These are phyloP conservation scores for Euptelea pleiosperma DNA, from an alignment of 164 flowering plant genomes.

Conservation along the genomic window DNA sequence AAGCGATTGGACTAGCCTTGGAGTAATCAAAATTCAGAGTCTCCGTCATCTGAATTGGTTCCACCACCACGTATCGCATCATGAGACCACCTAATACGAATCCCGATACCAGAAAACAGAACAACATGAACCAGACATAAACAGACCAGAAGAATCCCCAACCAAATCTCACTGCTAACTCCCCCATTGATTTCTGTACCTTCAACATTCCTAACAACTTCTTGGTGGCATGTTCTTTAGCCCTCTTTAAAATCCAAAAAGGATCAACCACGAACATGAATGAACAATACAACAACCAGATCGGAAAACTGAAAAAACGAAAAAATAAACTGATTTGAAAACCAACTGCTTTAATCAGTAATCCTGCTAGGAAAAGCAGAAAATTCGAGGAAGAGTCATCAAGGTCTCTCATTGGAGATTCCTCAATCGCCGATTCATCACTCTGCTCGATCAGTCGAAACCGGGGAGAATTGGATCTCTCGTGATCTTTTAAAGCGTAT, in stretches of 20 bases:
- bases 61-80: conserved; percentile 52
- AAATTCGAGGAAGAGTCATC: conserved; percentile 28
- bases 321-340: conserved; percentile 46
- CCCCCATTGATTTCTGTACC: conserved; percentile 30
- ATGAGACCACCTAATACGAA: conserved; percentile 58
- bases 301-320: conserved; percentile 45
- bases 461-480: no score
- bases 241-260: conserved; percentile 27
- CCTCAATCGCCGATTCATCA: no score
- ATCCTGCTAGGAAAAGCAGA: conserved; percentile 39
- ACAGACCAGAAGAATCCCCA: conserved; percentile 71
- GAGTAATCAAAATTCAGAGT: conserved; percentile 77
- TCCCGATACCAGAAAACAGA: conserved; percentile 43
- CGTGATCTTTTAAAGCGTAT: conserved; percentile 19
- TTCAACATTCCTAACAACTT: conserved; percentile 22
- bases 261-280: conserved; percentile 48
- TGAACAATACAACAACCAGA: conserved; percentile 32
- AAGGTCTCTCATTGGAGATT: no score
- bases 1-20: conserved; percentile 61
- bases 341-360: conserved; percentile 52
- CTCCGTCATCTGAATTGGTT: conserved; percentile 55
- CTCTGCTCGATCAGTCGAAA: no score
- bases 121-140: conserved; percentile 51
- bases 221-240: conserved; percentile 18
- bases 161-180: conserved; percentile 28